Evolutionary conservation across 73 alveolate species (phyloP), one percentile per base, ranked within the genome.

Genomic region (Paramecium octaurelia): DNA sequence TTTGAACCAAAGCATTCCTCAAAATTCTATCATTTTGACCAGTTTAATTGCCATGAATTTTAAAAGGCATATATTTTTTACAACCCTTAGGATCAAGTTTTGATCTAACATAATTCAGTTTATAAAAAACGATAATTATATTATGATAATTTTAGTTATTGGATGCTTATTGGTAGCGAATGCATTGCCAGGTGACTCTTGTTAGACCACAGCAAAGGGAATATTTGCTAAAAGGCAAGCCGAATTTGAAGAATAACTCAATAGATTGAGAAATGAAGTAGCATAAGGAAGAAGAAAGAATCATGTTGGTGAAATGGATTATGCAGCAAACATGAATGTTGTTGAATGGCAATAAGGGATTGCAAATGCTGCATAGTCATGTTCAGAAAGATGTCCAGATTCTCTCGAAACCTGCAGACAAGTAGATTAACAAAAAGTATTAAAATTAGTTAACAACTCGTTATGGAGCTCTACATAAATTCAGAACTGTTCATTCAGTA

Each of bases 301-400:
- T 80, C 91, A 80, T 46, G 12, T 16, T 8, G 91, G 91, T 2
- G 70, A 80, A n/a, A 14, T 43, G 20, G 91, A 40, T 18, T 80
- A 80, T 80, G 91, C 91, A n/a, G 91, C 91, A 38, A 80, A 80
- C n/a, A 80, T 80, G 91, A 23, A 80, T 35, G 36, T 80, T 10
- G 76, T 48, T 43, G 57, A 27, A 23, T 80, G 91, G 91, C 18
- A 34, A 31, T 31, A 40, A 27, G 91, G 91, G 8, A 80, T 80
- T 6, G 91, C 91, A 31, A 44, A 27, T 23, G 91, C 76, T 14
- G 91, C 91, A 21, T 43, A 80, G 46, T 3, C 46, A 31, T 80
- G 91, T 35, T 34, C 91, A 23, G 91, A 80, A 46, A 21, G 75
- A n/a, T 80, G 91, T 48, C 91, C 91, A 42, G 91, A 80, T 80